phyloP scores from a whole-genome alignment of 2,329 filamentous ascomycete species.

The Alternaria sp. region DNA sequence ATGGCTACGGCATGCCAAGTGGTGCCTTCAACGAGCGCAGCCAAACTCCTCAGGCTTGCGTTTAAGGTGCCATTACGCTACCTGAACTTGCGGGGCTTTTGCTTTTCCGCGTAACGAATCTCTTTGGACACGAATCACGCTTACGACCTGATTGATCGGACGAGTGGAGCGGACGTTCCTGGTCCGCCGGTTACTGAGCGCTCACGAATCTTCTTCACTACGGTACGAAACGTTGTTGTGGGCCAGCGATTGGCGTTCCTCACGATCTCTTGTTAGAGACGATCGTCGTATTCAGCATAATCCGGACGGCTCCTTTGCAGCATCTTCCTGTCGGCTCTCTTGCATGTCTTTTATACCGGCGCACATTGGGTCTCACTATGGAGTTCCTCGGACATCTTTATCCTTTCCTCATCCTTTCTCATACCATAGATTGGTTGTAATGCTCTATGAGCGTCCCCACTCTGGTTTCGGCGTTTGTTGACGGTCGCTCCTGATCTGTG shows the following conservation, averaged over 20 bases:
- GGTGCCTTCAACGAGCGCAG: conserved; percentile 54
- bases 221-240: conserved; percentile 39
- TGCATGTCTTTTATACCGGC: conserved; percentile 40
- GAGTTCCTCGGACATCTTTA: conserved; percentile 30
- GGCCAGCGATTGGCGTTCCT: conserved; percentile 28
- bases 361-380: conserved; percentile 28
- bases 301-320: conserved; percentile 38
- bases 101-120: conserved; percentile 40
- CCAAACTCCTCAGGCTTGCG: conserved; percentile 53
- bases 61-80: conserved; percentile 27
- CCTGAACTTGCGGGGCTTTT: conserved; percentile 8
- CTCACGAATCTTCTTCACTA: conserved; percentile 43
- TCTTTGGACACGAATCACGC: conserved; percentile 45
- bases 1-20: conserved; percentile 49
- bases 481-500: conserved; percentile 27
- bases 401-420: conserved; percentile 20
- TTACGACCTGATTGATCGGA: conserved; percentile 43
- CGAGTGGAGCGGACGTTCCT: conserved; percentile 45
- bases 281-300: conserved; percentile 33
- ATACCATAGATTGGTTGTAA: conserved; percentile 43
- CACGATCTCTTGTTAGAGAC: conserved; percentile 18
- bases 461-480: conserved; percentile 35
- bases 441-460: conserved; percentile 40
- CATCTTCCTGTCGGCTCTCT: conserved; percentile 43
- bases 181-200: conserved; percentile 29